phyloP scores from a whole-genome alignment of 495 filamentous ascomycete genomes.

The Aspergillus wentii region DNA sequence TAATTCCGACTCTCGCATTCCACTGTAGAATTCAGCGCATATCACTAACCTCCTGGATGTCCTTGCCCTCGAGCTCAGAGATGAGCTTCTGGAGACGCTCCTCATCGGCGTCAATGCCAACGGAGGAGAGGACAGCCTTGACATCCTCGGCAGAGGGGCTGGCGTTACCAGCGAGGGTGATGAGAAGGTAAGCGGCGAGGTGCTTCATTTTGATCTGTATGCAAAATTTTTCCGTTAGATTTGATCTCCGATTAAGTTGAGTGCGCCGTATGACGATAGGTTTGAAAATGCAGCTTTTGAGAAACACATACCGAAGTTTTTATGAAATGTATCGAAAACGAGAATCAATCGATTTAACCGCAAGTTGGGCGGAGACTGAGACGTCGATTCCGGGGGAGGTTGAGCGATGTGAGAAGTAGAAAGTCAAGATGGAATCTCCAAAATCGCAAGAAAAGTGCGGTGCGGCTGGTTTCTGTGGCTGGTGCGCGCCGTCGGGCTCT shows the following conservation, averaged over 20 bases:
- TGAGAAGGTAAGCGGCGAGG: conserved; percentile 97
- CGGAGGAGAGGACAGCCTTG: conserved; percentile 85
- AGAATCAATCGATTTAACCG: conserved; percentile 97
- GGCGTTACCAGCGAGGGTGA: conserved; percentile 88
- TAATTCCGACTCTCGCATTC: too few species aligned
- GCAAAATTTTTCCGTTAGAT: conserved; percentile 12
- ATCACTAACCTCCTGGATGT: conserved; percentile 79
- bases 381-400: conserved; percentile 59
- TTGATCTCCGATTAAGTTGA: too few species aligned
- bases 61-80: conserved; percentile 93
- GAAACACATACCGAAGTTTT: conserved; percentile 21
- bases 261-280: conserved; percentile 9
- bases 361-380: conserved; percentile 79
- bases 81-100: conserved; percentile 84
- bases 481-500: conserved; percentile 23
- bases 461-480: conserved; percentile 33
- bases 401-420: conserved; percentile 25
- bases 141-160: conserved; percentile 82
- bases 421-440: conserved; percentile 20
- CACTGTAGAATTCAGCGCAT: too few species aligned
- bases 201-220: conserved; percentile 88
- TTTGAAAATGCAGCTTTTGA: background rate
- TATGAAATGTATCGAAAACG: conserved; percentile 56
- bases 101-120: conserved; percentile 90
- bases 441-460: conserved; percentile 43